A percentile compares a stretch with the other conserved stretches of the same genome.
Evolutionary conservation across 352 stramenopile species (phyloP).

Genomic region (Globisporangium splendens): DNA sequence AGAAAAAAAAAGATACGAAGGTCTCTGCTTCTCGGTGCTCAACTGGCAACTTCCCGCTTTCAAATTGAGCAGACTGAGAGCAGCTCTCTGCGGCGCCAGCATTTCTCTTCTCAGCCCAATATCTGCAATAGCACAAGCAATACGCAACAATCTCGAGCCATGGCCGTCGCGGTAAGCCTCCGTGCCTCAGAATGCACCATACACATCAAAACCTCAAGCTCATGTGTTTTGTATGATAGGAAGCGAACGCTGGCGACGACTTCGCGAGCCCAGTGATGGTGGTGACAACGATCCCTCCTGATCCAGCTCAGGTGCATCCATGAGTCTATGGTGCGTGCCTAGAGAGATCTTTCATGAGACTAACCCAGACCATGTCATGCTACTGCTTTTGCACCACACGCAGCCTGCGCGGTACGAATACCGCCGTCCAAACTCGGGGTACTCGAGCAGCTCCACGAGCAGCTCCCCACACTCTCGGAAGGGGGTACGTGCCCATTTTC

Average conservation of each 20-base stretch:
- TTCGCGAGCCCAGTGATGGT: constrained; percentile 3
- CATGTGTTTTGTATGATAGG: no score
- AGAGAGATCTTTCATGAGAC: background rate
- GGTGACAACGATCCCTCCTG: background rate
- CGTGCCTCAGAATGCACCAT: no score
- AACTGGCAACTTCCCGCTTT: no score
- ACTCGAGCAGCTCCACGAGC: constrained; percentile 8
- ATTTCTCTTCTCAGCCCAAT: no score
- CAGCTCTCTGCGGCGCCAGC: no score
- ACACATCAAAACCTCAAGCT: no score
- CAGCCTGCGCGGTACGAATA: constrained; percentile 8
- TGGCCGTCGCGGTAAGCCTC: no score
- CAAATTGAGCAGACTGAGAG: no score
- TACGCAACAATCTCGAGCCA: no score
- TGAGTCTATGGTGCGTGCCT: background rate
- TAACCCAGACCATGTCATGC: background rate
- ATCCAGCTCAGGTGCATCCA: background rate
- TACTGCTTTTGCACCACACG: background rate
- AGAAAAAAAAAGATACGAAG: no score
- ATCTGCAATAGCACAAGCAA: no score
- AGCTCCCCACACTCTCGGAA: constrained; percentile 5
- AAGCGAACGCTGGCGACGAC: background rate
- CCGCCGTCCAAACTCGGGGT: constrained; percentile 4
- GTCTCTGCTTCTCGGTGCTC: no score
- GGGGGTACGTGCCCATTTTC: background rate